Evolutionary conservation across 2,329 filamentous ascomycete genomes (phyloP).

Genomic region (Trichophyton simii): DNA sequence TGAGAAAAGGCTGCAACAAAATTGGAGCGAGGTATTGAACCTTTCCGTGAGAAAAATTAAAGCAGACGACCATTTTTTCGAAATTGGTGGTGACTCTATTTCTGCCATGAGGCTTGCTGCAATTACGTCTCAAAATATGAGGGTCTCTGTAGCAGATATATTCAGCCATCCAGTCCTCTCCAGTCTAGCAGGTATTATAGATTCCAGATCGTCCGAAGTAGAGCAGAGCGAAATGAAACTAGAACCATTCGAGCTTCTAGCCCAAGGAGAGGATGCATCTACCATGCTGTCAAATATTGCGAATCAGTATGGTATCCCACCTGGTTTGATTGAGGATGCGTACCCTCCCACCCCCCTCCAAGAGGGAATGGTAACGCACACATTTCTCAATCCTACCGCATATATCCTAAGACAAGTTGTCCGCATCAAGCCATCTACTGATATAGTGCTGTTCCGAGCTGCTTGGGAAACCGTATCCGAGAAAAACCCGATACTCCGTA

Average conservation of each 20-base stretch:
- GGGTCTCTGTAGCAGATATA: conserved; percentile 3
- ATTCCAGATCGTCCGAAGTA: not conserved
- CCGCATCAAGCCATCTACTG: not conserved
- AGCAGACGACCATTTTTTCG: conserved; percentile 2
- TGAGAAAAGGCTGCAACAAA: not conserved
- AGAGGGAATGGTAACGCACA: conserved; percentile 22
- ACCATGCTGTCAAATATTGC: not conserved
- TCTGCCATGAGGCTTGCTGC: conserved; percentile 3
- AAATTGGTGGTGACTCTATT: conserved; percentile 6
- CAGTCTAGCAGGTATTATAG: not conserved
- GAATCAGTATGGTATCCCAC: not conserved
- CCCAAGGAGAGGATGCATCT: not conserved
- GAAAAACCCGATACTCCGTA: not conserved
- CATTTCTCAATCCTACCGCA: not conserved
- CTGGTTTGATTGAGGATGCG: conserved; percentile 23
- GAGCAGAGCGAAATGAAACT: not conserved
- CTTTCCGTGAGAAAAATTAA: not conserved
- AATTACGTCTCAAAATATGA: not conserved
- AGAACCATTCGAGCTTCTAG: not conserved
- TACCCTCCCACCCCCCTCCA: conserved; percentile 31
- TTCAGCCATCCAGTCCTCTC: not conserved
- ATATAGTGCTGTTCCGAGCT: not conserved
- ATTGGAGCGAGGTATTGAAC: conserved; percentile 1
- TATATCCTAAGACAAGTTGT: not conserved
- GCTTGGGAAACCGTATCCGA: not conserved